Conservation (phyloP, 1,139 yeast species). For the Groenewaldozyma auringiensis region DNA sequence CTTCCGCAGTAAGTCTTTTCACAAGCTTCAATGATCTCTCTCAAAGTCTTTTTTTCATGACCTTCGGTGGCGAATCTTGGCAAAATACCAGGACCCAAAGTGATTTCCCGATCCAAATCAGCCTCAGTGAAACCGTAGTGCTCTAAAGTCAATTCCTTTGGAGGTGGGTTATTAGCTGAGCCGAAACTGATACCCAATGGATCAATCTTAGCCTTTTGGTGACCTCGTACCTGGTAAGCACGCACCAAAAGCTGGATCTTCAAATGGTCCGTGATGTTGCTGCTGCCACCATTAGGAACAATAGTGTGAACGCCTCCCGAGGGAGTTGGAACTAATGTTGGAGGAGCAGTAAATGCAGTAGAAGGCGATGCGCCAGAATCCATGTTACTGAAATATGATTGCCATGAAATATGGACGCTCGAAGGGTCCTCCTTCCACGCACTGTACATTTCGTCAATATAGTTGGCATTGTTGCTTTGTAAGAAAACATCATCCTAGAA, state of each 20-base stretch:
- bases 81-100: constrained; percentile 94
- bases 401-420: constrained; percentile 94
- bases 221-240: constrained; percentile 98
- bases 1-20: constrained; percentile 81
- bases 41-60: constrained; percentile 49
- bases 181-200: constrained; percentile 89
- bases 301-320: constrained; percentile 46
- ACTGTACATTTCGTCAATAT: constrained; percentile 95
- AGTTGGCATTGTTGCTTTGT: constrained; percentile 79
- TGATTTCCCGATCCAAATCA: constrained; percentile 75
- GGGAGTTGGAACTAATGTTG: constrained; percentile 68
- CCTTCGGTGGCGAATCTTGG: constrained; percentile 79
- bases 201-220: constrained; percentile 88
- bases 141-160: constrained; percentile 84
- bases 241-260: constrained; percentile 94
- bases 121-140: constrained; percentile 85
- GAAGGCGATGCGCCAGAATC: constrained; percentile 61
- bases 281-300: constrained; percentile 34
- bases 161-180: constrained; percentile 45
- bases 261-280: constrained; percentile 67
- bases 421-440: constrained; percentile 89
- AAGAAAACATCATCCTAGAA: constrained; percentile 57
- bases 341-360: constrained; percentile 82
- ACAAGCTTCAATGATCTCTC: constrained; percentile 69
- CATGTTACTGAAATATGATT: constrained; percentile 84